These are phyloP conservation scores for Lactarius psammicola DNA, from an alignment of 768 basidiomycete species.

Conservation along the genomic window DNA sequence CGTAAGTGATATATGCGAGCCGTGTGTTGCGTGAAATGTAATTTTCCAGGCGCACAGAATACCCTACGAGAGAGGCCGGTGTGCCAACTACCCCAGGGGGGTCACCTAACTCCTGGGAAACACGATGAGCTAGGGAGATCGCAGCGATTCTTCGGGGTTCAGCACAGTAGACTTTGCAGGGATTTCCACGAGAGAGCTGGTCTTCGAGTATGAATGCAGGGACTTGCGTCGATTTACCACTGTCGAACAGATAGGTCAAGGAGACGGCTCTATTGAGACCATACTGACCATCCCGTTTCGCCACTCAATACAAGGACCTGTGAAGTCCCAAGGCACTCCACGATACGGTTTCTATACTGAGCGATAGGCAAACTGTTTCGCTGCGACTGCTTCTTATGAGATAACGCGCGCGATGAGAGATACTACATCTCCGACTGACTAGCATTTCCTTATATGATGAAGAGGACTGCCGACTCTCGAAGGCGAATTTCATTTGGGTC, in stretches of 20 bases:
- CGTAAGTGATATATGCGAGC: constrained; percentile 85
- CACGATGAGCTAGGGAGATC: constrained; percentile 92
- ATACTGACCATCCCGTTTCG: constrained; percentile 66
- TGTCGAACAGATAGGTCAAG: constrained; percentile 33
- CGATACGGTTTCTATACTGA: constrained; percentile 69
- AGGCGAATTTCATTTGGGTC: constrained; percentile 56
- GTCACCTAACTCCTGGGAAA: constrained; percentile 91
- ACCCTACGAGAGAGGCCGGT: constrained; percentile 78
- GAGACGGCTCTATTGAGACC: constrained; percentile 14
- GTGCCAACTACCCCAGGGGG: constrained; percentile 75
- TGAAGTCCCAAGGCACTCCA: constrained; percentile 62
- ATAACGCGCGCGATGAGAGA: neutral
- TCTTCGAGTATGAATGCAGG: constrained; percentile 93
- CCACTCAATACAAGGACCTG: constrained; percentile 89
- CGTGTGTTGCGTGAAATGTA: constrained; percentile 77
- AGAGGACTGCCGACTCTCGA: constrained; percentile 60
- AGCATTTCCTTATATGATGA: constrained; percentile 85
- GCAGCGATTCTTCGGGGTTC: constrained; percentile 96
- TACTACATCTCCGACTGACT: constrained; percentile 45
- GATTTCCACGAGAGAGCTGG: constrained; percentile 71
- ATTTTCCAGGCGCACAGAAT: constrained; percentile 91
- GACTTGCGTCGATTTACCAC: constrained; percentile 96
- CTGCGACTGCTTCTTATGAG: constrained; percentile 48
- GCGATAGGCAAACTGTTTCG: constrained; percentile 86
- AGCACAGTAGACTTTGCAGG: constrained; percentile 91